phyloP scores from a whole-genome alignment of 345 rosid genomes.

The Stellera chamaejasme region DNA sequence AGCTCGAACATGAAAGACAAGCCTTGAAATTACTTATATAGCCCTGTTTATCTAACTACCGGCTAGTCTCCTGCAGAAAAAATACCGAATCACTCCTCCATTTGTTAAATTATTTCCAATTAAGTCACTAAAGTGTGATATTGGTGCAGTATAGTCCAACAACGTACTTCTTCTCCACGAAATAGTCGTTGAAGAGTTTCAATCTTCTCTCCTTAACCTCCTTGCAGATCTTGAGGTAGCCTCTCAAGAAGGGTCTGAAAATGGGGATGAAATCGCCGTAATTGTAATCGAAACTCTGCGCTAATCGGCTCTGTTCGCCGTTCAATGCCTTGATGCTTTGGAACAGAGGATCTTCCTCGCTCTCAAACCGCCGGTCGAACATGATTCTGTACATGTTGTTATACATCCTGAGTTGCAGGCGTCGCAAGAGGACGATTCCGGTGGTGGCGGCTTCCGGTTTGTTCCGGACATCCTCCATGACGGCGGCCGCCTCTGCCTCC shows the following conservation, averaged over 20 bases:
- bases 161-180: conserved; percentile 81
- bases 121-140: no score
- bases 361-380: conserved; percentile 85
- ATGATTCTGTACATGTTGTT: conserved; percentile 92
- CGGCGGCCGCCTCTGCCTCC: conserved; percentile 68
- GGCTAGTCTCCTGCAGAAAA: conserved; percentile 47
- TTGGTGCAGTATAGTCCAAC: background rate
- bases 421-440: conserved; percentile 62
- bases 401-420: conserved; percentile 94
- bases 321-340: conserved; percentile 71
- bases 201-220: conserved; percentile 77
- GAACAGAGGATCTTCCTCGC: conserved; percentile 85
- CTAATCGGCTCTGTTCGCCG: conserved; percentile 85
- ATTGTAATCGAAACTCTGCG: conserved; percentile 95
- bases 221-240: conserved; percentile 85
- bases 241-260: conserved; percentile 84
- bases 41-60: no score
- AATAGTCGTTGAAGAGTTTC: conserved; percentile 84
- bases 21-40: no score
- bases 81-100: no score
- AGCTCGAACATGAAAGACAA: no score
- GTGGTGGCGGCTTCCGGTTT: conserved; percentile 59
- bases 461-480: conserved; percentile 71
- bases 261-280: conserved; percentile 97
- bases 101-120: no score